These are phyloP conservation scores for Schoenoplectus tabernaemontani DNA, from an alignment of 202 grass and related monocot genomes.

Conservation along the genomic window DNA sequence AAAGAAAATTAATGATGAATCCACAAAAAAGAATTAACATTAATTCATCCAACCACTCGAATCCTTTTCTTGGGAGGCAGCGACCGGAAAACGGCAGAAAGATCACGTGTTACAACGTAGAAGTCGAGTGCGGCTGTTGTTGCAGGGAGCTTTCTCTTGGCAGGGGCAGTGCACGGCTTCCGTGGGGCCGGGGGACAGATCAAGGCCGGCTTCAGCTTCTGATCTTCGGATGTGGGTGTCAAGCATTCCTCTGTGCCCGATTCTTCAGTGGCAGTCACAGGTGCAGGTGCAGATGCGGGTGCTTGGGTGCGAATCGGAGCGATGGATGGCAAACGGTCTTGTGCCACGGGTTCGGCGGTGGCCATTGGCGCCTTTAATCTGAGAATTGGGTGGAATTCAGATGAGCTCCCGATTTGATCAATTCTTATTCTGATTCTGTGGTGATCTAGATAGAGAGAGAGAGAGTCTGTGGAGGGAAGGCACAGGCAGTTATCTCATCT, in stretches of 20 bases:
- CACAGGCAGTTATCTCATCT: too few relatives aligned
- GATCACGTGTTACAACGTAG: conserved; percentile 46
- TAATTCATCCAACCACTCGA: conserved; percentile 26
- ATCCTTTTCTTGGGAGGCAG: conserved; percentile 53
- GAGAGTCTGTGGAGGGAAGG: conserved; percentile 28
- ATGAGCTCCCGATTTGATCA: neutral
- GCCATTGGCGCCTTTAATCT: neutral
- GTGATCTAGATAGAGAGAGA: conserved; percentile 13
- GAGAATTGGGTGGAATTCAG: conserved; percentile 2
- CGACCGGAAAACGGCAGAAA: conserved; percentile 26
- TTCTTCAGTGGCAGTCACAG: neutral
- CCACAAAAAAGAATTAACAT: too few relatives aligned
- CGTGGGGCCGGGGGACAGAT: conserved; percentile 50
- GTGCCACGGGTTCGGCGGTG: conserved; percentile 1
- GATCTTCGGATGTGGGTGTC: conserved; percentile 61
- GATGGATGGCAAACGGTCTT: conserved; percentile 29
- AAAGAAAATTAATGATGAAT: too few relatives aligned
- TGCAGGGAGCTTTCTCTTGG: conserved; percentile 4
- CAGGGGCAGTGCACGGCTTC: conserved; percentile 22
- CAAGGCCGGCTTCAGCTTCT: conserved; percentile 25
- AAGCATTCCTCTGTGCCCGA: conserved; percentile 22
- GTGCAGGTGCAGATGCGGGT: neutral
- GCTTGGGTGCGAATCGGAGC: conserved; percentile 43
- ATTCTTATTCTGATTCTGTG: neutral
- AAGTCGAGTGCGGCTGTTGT: conserved; percentile 21